Evolutionary conservation across 495 filamentous ascomycete species (phyloP), one percentile per base, ranked within the genome.

Genomic region (Hypoxylon perforatum): DNA sequence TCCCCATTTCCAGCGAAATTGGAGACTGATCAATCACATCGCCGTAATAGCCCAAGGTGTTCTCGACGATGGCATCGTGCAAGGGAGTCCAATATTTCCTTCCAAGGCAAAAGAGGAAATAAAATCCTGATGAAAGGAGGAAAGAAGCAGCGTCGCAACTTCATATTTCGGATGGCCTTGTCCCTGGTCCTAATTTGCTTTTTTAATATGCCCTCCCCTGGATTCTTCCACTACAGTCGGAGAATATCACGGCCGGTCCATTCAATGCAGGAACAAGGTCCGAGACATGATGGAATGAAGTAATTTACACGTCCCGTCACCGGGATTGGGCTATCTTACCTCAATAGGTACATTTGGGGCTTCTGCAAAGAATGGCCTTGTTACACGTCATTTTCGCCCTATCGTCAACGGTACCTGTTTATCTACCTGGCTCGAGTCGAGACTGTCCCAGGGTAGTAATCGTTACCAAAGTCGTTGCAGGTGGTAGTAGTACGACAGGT

Each of bases 141-240:
- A 52, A 18, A 35, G 17, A 58, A 58, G 42, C 49, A 70, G 45
- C 46, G 67, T 65, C 53, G 62, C 53, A 70, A 66, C 61, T 41
- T 66, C 57, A 65, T 66, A 65, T 67, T 67, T 70, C 58, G 58
- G 57, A 49, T 66, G 53, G 50, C 49, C 47, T 58, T 55, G 47
- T 70, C 58, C 67, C 57, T 70, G 57, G 57, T 52, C n/a, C 53
- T 67, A 62, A 70, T 70, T 70, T 70, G 22, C 62, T 66, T 70
- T 69, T 60, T 66, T 66, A 70, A 66, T 62, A 48, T 62, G 28
- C 35, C 19, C 30, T 55, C 67, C 67, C 67, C 62, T 55, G 56
- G 49, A 22, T 25, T 48, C 2, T 56, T 61, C 46, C 56, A n/a
- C 38, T 55, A 39, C 65, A 47, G 52, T 55, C 62, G 67, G 67